phyloP scores from a whole-genome alignment of 768 basidiomycete genomes.

The Cystofilobasidium bisporidii region DNA sequence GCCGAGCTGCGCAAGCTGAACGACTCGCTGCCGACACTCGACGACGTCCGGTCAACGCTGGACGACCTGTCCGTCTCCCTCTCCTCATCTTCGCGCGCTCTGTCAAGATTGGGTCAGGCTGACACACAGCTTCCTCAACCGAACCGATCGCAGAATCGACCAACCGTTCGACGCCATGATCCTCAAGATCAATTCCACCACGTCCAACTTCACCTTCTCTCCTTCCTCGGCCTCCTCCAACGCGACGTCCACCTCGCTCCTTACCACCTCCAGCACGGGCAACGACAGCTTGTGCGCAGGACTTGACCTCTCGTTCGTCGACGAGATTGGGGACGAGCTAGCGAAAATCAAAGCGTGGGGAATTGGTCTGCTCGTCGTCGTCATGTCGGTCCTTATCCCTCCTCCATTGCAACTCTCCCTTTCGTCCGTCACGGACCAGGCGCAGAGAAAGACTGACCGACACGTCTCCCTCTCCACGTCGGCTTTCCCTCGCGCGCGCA shows the following conservation, averaged over 20 bases:
- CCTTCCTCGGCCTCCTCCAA: conserved; percentile 31
- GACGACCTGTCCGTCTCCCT: conserved; percentile 53
- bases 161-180: conserved; percentile 47
- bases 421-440: no score
- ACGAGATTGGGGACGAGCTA: conserved; percentile 72
- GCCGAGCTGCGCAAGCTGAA: conserved; percentile 67
- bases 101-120: no score
- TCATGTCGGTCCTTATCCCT: conserved; percentile 32
- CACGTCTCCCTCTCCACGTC: no score
- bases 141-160: conserved; percentile 5
- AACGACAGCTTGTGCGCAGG: conserved; percentile 56
- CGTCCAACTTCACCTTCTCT: conserved; percentile 58
- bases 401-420: no score
- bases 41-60: conserved; percentile 60
- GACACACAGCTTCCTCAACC: background rate
- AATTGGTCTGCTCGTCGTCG: conserved; percentile 58
- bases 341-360: conserved; percentile 70
- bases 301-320: conserved; percentile 73
- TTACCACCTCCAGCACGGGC: background rate
- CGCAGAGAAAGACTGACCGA: no score
- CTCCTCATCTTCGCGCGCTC: background rate
- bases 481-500: no score
- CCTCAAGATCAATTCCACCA: conserved; percentile 49
- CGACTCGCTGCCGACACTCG: conserved; percentile 64
- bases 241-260: conserved; percentile 27